Conservation (phyloP, 129 eudicot genomes). For the Lactuca sativa region DNA sequence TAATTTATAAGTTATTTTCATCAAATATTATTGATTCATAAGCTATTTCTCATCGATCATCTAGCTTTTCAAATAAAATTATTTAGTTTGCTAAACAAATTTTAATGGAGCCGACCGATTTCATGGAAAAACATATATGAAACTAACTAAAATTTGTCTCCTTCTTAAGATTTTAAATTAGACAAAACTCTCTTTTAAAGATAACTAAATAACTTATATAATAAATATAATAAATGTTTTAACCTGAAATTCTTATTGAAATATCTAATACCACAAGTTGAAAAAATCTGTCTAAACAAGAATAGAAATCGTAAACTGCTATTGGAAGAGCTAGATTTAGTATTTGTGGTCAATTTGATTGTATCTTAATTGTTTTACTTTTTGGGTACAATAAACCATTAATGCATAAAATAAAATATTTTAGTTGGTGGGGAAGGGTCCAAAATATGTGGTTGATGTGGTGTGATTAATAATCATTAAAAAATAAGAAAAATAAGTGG, state of each 20-base stretch:
- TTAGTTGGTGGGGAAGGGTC: conserved; percentile 13
- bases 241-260: not conserved
- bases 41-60: too few species aligned
- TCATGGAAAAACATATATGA: not conserved
- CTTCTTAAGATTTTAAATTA: not conserved
- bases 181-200: not conserved
- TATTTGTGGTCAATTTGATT: not conserved
- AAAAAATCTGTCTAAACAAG: not conserved
- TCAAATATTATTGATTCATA: too few species aligned
- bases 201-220: not conserved
- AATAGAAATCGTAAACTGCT: not conserved
- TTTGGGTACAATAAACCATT: not conserved
- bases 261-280: not conserved
- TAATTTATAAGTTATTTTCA: too few species aligned
- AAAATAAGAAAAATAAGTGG: not conserved
- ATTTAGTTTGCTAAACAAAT: too few species aligned
- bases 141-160: too few species aligned
- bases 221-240: not conserved
- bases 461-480: not conserved
- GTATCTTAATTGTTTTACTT: not conserved
- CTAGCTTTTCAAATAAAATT: too few species aligned
- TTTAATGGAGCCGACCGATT: too few species aligned
- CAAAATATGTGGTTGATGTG: conserved; percentile 16
- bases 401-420: not conserved
- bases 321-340: not conserved